Evolutionary conservation across 768 basidiomycete species (phyloP), one percentile per base, ranked within the genome.

Genomic region (Cystobasidium tubakii): DNA sequence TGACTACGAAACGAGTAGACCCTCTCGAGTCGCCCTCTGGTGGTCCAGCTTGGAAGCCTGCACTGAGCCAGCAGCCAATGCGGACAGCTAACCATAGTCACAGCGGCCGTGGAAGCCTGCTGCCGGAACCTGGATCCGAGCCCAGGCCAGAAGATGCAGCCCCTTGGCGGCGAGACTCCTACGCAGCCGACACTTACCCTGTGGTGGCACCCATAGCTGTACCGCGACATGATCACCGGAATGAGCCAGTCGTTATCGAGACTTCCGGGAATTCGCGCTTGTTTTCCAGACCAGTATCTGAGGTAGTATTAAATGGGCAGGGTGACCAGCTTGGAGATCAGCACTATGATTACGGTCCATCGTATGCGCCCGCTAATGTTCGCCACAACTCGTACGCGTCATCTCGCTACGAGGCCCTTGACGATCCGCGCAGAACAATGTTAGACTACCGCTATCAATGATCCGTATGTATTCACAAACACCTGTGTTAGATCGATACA

Each of bases 301-400:
- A 36, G 39, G 50, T 65, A 19, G 25, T 65, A 31, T 27, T 65
- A 17, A n/a, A 60, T 34, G 69, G 54, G 2, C 43, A 39, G 10
- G 17, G 53, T 27, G 46, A 34, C 15, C 33, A 23, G 60, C 6
- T 10, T 15, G 42, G 15, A 1, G n/a, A 23, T 29, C 53, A 71
- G 55, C 19, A 33, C 13, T 60, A 71, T 17, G 29, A 31, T 21
- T 33, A 55, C 42, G 25, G n/a, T 54, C 55, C 53, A 42, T 25
- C 15, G 33, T 55, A 31, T 15, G 34, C 43, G 15, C 69, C 29
- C 12, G 6, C 25, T 34, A 55, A 71, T 27, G 69, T 53, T n/a
- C 29, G 69, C 19, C 69, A 71, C 54, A 60, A 71, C 69, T 71
- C 69, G 19, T 60, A 71, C 27, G 34, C 54, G 3, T 71, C 69